A percentile compares a stretch with the other conserved stretches of the same genome.
Evolutionary conservation across 305 asterid species (phyloP).

Genomic region (Fraxinus nigra): DNA sequence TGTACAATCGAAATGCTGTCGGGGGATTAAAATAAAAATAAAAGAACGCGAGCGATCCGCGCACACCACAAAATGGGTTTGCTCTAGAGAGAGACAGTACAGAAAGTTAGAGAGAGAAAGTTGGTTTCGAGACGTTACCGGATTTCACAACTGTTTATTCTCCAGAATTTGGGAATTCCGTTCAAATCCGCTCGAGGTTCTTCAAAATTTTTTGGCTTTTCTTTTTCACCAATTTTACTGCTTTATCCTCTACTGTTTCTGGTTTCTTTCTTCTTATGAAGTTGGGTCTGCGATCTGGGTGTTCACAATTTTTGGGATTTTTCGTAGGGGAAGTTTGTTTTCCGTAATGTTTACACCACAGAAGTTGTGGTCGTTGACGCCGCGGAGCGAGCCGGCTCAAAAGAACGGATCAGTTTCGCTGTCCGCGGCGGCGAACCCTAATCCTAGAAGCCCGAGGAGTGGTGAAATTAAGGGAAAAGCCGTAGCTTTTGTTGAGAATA

Average conservation of each 20-base stretch:
- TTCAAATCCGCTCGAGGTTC: conserved; percentile 74
- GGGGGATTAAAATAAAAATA: conserved; percentile 30
- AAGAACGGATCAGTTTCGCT: conserved; percentile 50
- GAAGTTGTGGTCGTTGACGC: conserved; percentile 67
- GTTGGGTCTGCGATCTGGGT: conserved; percentile 45
- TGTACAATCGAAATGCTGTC: conserved; percentile 14
- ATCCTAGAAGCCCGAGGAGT: conserved; percentile 42
- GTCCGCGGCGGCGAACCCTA: conserved; percentile 40
- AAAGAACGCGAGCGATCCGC: conserved; percentile 56
- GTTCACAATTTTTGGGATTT: conserved; percentile 1
- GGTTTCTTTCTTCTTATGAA: conserved; percentile 18
- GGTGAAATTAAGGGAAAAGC: conserved; percentile 52
- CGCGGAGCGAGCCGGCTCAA: conserved; percentile 53
- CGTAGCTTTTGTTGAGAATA: conserved; percentile 39
- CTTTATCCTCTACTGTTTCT: conserved; percentile 6
- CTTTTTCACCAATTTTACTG: conserved; percentile 16
- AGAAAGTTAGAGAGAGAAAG: conserved; percentile 39
- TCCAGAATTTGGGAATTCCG: conserved; percentile 72
- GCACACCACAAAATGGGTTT: conserved; percentile 56
- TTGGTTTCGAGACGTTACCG: conserved; percentile 62
- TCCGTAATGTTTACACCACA: conserved; percentile 69
- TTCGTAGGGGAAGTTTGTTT: conserved; percentile 7
- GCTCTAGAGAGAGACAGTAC: conserved; percentile 28
- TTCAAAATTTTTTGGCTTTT: conserved; percentile 32
- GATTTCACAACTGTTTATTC: conserved; percentile 51